Evolutionary conservation across 2,329 filamentous ascomycete genomes (phyloP).

Genomic region (Mollisiaceae sp.): DNA sequence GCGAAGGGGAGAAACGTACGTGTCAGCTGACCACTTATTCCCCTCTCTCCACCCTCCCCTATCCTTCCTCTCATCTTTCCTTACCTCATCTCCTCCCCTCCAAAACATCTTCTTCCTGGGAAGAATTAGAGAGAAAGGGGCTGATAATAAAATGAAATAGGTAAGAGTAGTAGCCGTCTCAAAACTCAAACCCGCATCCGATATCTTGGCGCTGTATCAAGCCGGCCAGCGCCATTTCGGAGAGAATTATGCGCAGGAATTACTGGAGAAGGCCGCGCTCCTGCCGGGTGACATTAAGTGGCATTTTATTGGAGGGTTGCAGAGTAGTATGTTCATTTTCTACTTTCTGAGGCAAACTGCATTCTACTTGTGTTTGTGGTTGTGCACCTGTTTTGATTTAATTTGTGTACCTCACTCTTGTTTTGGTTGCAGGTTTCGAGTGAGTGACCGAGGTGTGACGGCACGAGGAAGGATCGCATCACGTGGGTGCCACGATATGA

Average conservation of each 20-base stretch:
- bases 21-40: constrained; percentile 25
- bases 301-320: constrained; percentile 96
- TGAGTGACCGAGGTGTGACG: background rate
- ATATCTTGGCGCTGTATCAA: constrained; percentile 83
- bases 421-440: background rate
- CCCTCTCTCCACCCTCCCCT: background rate
- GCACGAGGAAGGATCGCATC: background rate
- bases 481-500: background rate
- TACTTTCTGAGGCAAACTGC: too few species aligned
- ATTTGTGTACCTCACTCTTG: background rate
- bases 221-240: constrained; percentile 78
- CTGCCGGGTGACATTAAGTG: constrained; percentile 80
- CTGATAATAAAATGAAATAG: constrained; percentile 48
- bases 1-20: constrained; percentile 60
- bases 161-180: constrained; percentile 92
- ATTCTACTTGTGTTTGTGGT: too few species aligned
- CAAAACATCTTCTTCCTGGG: too few species aligned
- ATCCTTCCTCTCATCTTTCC: background rate
- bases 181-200: constrained; percentile 91
- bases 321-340: constrained; percentile 63
- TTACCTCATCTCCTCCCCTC: too few species aligned
- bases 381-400: background rate
- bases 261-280: constrained; percentile 81
- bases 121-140: background rate
- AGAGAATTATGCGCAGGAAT: constrained; percentile 94